Base-by-base conservation (phyloP, 1,139 yeast species). In the Candida gigantensis region DNA sequence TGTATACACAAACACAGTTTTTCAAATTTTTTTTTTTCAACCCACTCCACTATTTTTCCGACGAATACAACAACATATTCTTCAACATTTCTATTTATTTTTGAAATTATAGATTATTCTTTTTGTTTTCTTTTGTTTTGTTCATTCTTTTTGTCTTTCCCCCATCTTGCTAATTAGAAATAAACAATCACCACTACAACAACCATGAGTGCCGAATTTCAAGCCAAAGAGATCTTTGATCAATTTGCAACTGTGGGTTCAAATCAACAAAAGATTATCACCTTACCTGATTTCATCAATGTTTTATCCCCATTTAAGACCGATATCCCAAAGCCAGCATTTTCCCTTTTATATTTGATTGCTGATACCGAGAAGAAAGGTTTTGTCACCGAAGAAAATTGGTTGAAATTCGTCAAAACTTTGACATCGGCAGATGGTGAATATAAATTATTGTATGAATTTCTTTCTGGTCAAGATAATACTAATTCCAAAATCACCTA, bases 341-440 rank as follows among this genome's bases (percentile, higher is more conserved):
- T 60, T 41, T 59, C 74, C 3, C 57, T 84, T 43, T 74, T 84
- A 37, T 84, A 80, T 51, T 66, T 82, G 37, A 72, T 83, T 26
- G 80, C 87, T 17, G 92, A 84, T 55, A 68, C 70, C 39, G 72
- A 72, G 29, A 68, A 69, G 41, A 82, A 81, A 50, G 90, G 90
- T 1, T 81, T 69, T 46, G 62, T 84, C 34, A 72, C 72, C 28
- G 72, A 78, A 32, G 53, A 60, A 10, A 89, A 84, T 48, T 84
- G 86, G 77, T 59, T 75, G 27, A 64, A 67, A 24, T 80, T 84
- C 52, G 72, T 80, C 44, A 61, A 69, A 37, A 68, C 80, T 24
- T 63, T 84, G 43, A 72, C 79, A 30, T 63, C 73, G 32, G 66
- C 68, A 36, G 81, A 81, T 49, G 84, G 83, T 40, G 79, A 77